Percentiles rank a stretch among this genome's conserved stretches.
phyloP scores from a whole-genome alignment of 2,329 filamentous ascomycete genomes.

The Sporothrix euskadiensis region DNA sequence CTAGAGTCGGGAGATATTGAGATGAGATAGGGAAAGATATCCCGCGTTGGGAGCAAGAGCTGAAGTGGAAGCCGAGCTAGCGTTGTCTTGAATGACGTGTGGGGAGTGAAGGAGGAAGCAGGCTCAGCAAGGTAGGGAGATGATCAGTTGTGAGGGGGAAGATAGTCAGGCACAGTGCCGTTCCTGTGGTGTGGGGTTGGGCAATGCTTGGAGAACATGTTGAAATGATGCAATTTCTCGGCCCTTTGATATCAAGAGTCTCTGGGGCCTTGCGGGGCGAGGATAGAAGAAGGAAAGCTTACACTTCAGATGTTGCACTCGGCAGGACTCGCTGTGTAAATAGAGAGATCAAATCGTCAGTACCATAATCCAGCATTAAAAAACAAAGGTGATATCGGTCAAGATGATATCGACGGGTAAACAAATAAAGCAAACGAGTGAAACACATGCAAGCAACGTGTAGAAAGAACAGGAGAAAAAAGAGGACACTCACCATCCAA shows the following conservation, averaged over 20 bases:
- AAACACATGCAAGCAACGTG: not conserved
- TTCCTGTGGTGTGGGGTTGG: not conserved
- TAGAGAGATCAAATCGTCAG: not conserved
- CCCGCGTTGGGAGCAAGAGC: not conserved
- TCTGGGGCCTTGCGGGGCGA: not conserved
- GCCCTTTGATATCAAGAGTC: not conserved
- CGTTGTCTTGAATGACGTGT: not conserved
- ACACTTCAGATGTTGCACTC: slow-evolving; percentile 52
- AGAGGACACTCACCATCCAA: slow-evolving; percentile 24
- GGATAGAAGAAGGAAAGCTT: slow-evolving; percentile 31
- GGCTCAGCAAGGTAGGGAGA: not conserved
- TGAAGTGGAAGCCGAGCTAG: not conserved
- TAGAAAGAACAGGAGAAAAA: not conserved
- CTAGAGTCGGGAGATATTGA: not conserved
- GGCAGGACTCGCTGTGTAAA: slow-evolving; percentile 47
- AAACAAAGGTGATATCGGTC: not conserved
- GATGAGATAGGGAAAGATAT: not conserved
- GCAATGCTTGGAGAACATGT: not conserved
- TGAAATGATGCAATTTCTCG: not conserved
- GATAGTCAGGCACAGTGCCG: slow-evolving; percentile 2
- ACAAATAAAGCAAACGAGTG: not conserved
- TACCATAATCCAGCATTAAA: not conserved
- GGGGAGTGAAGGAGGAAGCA: not conserved
- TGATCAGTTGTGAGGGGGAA: not conserved
- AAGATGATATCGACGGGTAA: not conserved